Base-by-base conservation (phyloP, 345 rosid species). In the Hypericum androsaemum region DNA sequence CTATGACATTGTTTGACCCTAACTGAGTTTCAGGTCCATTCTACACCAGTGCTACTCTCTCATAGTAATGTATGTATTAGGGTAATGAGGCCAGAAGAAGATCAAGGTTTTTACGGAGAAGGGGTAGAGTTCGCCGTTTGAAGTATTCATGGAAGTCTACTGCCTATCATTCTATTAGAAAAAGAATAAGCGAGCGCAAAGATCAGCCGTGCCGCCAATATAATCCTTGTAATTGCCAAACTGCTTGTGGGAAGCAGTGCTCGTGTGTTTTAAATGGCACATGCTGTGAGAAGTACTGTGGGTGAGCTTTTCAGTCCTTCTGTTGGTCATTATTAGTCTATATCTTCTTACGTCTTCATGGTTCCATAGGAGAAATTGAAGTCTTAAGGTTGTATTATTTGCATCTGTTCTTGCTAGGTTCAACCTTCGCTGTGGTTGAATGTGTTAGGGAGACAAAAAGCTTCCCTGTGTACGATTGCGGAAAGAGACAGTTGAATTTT, bases 101-200 rank as follows among this genome's bases (percentile, higher is more conserved):
- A 73, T 94, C 99, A 60, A 86, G 82, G 62, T 88, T 81, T 73
- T 69, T 94, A 63, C 94, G 97, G 48, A 74, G 99, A 67, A 83
- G 94, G 68, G 95, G 95, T 43, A 88, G 68, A 76, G 97, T 94
- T 60, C 99, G 99, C 50, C 86, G 99, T 41, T 71, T 94, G 74
- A 94, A 94, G 75, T 94, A 94, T 69, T 88, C 99, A 28, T 94
- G 99, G 99, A 94, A 94, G 67, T 89, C 97, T 64, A 87, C 97
- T 64, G 98, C 97, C 17, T 92, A 88, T 66, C 98, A 92, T 69
- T 92, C 98, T 28, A 83, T 92, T 50, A 73, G 98, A 80, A 92
- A 92, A 71, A 71, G 85, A 51, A 83, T 74, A 56, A 85, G 84
- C 39, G 98, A 92, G 54, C 85, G 79, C 67, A 92, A 92, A 79